Evolutionary conservation across 495 filamentous ascomycete species (phyloP), one percentile per base, ranked within the genome.

Genomic region (Penicillium riverlandense): DNA sequence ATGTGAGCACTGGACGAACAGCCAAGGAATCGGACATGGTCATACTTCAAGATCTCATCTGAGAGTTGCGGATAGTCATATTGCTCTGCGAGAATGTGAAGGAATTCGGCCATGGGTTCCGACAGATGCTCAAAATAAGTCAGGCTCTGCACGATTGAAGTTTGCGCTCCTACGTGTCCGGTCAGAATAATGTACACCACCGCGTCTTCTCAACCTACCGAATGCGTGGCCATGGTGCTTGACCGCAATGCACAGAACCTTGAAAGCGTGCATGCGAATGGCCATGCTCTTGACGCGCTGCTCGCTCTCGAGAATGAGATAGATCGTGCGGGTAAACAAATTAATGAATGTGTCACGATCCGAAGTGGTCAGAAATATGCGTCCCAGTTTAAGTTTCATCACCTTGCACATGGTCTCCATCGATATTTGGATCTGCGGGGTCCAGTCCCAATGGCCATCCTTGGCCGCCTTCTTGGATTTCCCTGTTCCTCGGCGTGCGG

Each of bases 211-310:
- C n/a, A 7, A 51, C 77, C 47, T 76, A 95, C 90, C 90, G 61
- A 95, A 96, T 47, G 83, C 92, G 62, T 99, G 92, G 4, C 94
- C 92, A 62, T 99, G 94, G 59, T 99, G 92, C 66, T 99, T 99
- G 35, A 97, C 83, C 29, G 92, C 90, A 42, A 97, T 88, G 58
- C 94, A 97, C 4, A 97, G 75, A 14, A 96, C 91, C 63, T 95
- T 96, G 70, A 96, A 97, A 31, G 85, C 80, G 66, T 96, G 88
- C 94, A 97, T 97, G 39, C 89, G 80, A 45, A 97, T 86, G 11
- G 85, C 71, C 35, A 87, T 95, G 54, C 76, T 88, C 71, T 97
- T 99, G 38, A 91, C 85, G 40, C 94, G 78, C 62, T 88, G 82
- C 59, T 99, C 92, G 65, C 83, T 96, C 67, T 97, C 92, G 15